Conservation (phyloP, 768 basidiomycete species). For the Boletus subcaerulescens region DNA sequence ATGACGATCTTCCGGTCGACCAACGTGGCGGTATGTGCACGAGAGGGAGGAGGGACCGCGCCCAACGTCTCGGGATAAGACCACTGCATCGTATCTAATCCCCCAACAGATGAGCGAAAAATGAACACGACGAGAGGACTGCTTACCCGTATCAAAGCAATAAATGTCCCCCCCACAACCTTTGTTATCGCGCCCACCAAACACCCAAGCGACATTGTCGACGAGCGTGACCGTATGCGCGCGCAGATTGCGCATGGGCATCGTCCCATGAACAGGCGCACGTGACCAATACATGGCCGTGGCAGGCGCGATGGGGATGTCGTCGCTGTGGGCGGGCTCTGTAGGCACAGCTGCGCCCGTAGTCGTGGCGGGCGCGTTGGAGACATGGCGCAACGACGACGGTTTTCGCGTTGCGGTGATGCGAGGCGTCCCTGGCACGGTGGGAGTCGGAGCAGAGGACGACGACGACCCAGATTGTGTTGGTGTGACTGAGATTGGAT, state of each 20-base stretch:
- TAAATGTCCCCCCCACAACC: conserved; percentile 73
- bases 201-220: conserved; percentile 80
- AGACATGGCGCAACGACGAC: conserved; percentile 30
- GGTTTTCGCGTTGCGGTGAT: conserved; percentile 27
- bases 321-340: conserved; percentile 43
- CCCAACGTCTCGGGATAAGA: conserved; percentile 71
- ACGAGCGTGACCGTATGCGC: conserved; percentile 84
- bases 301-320: conserved; percentile 59
- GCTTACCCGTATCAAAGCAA: conserved; percentile 78
- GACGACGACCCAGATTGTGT: conserved; percentile 1
- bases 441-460: conserved; percentile 15
- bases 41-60: conserved; percentile 76
- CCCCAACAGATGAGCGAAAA: background rate
- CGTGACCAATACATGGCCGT: conserved; percentile 85
- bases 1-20: conserved; percentile 78
- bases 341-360: background rate
- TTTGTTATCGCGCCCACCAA: conserved; percentile 86
- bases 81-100: conserved; percentile 86
- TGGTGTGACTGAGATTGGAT: background rate
- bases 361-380: conserved; percentile 21
- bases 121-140: background rate
- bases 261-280: conserved; percentile 70
- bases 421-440: conserved; percentile 27
- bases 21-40: conserved; percentile 85
- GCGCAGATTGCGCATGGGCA: conserved; percentile 68